Conservation (phyloP, 495 filamentous ascomycete genomes). For the Delitschia confertaspora region DNA sequence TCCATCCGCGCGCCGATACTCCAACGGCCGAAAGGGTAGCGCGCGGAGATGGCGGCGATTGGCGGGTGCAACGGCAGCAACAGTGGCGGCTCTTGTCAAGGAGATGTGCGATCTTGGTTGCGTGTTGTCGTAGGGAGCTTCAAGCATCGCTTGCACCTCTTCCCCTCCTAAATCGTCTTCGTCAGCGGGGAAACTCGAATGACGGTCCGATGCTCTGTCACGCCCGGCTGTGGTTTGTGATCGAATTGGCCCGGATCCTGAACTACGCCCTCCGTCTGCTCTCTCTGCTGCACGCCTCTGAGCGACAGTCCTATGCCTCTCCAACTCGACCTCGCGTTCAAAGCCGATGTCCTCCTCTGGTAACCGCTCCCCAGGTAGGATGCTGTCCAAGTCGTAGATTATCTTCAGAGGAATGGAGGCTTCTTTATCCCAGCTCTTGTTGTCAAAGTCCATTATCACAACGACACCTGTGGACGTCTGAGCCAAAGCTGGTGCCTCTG, state of each 20-base stretch:
- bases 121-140: constrained; percentile 27
- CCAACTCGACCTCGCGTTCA: constrained; percentile 25
- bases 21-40: constrained; percentile 26
- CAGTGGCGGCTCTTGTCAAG: constrained; percentile 26
- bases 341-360: constrained; percentile 25
- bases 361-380: constrained; percentile 22
- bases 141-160: constrained; percentile 26
- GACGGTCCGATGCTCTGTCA: constrained; percentile 10
- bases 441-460: constrained; percentile 27
- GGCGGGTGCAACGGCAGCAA: constrained; percentile 27
- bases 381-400: constrained; percentile 21
- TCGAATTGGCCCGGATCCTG: constrained; percentile 9
- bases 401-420: constrained; percentile 11
- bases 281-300: constrained; percentile 17
- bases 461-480: constrained; percentile 21
- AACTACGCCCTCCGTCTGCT: not conserved
- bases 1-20: constrained; percentile 53
- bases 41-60: constrained; percentile 29
- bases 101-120: constrained; percentile 27
- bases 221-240: constrained; percentile 17
- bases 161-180: constrained; percentile 17
- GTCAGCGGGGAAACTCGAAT: too few species aligned
- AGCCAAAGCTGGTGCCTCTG: constrained; percentile 3
- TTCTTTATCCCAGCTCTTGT: not conserved
- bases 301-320: constrained; percentile 22